Percentiles rank a stretch among this genome's conserved stretches.
Evolutionary conservation across 2,329 filamentous ascomycete species (phyloP).

Genomic region (Cladophialophora psammophila): DNA sequence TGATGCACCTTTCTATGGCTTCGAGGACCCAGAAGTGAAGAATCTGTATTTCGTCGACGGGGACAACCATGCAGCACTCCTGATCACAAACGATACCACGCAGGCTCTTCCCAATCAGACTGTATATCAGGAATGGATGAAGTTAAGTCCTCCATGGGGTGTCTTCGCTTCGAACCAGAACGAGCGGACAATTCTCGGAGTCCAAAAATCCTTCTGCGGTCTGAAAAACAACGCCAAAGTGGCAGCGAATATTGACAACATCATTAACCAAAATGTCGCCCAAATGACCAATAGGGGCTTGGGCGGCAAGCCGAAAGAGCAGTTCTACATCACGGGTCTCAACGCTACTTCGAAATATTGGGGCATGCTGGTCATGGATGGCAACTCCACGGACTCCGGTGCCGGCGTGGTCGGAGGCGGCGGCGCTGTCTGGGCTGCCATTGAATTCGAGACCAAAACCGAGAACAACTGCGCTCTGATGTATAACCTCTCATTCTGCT

Average conservation of each 20-base stretch:
- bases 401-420: constrained; percentile 71
- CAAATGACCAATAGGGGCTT: constrained; percentile 73
- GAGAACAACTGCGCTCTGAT: constrained; percentile 85
- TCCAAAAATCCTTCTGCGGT: constrained; percentile 84
- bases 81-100: constrained; percentile 79
- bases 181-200: constrained; percentile 67
- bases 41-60: constrained; percentile 83
- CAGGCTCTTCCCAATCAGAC: constrained; percentile 53
- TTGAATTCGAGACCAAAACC: constrained; percentile 78
- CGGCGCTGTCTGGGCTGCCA: constrained; percentile 74
- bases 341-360: constrained; percentile 75
- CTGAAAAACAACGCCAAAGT: constrained; percentile 72
- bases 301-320: constrained; percentile 77
- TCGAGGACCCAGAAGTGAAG: constrained; percentile 50
- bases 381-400: constrained; percentile 62
- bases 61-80: constrained; percentile 77
- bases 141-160: constrained; percentile 70
- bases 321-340: constrained; percentile 83
- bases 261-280: constrained; percentile 55
- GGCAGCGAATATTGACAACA: constrained; percentile 63
- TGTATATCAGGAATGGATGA: constrained; percentile 63
- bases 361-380: constrained; percentile 73
- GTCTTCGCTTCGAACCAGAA: constrained; percentile 76
- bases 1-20: constrained; percentile 75
- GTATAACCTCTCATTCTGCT: constrained; percentile 87